Conservation (phyloP, 1,284 basidiomycete species). For the Peniophora sp. region DNA sequence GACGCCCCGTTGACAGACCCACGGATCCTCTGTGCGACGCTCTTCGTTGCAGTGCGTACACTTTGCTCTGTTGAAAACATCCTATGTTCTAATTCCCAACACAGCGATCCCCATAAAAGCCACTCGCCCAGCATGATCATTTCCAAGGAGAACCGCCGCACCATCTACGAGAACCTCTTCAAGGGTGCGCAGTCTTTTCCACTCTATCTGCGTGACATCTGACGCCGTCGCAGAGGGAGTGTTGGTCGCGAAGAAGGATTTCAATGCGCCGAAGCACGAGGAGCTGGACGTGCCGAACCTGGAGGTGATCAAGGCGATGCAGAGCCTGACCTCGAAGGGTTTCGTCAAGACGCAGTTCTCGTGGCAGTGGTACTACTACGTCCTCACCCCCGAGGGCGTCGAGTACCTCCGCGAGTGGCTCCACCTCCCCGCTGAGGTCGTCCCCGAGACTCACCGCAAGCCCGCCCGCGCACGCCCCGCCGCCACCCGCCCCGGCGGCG, state of each 20-base stretch:
- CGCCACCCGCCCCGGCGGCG: conserved; percentile 54
- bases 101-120: conserved; percentile 33
- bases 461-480: conserved; percentile 75
- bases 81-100: conserved; percentile 10
- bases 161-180: conserved; percentile 98
- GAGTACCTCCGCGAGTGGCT: conserved; percentile 94
- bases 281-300: conserved; percentile 97
- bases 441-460: conserved; percentile 94
- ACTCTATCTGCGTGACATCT: not conserved
- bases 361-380: conserved; percentile 96
- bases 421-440: conserved; percentile 89
- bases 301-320: conserved; percentile 98
- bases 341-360: conserved; percentile 98
- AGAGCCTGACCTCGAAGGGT: conserved; percentile 93
- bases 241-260: conserved; percentile 99
- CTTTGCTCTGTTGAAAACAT: not conserved
- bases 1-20: conserved; percentile 16
- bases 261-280: conserved; percentile 94
- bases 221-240: conserved; percentile 74
- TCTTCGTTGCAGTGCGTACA: conserved; percentile 23
- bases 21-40: conserved; percentile 24
- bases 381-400: conserved; percentile 89
- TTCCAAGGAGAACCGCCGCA: conserved; percentile 74
- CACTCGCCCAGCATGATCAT: conserved; percentile 74
- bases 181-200: conserved; percentile 59